Conservation (phyloP, 1,139 yeast species). For the Debaryomycetaceae sp. region DNA sequence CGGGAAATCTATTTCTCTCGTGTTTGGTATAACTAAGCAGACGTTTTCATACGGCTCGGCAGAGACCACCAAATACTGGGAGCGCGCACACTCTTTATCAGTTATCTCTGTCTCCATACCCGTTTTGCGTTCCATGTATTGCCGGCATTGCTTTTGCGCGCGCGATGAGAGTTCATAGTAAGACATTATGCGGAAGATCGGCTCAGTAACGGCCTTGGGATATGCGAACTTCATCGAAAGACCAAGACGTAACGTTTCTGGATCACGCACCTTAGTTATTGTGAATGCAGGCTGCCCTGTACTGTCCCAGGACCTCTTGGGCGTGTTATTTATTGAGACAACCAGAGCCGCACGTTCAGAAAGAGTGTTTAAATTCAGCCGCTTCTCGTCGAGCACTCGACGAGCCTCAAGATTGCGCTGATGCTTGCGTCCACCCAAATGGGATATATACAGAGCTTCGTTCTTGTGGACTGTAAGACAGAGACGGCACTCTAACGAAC, state of each 20-base stretch:
- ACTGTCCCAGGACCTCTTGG: constrained; percentile 42
- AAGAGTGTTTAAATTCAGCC: constrained; percentile 3
- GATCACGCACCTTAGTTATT: constrained; percentile 56
- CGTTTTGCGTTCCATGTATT: constrained; percentile 15
- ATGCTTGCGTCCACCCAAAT: constrained; percentile 72
- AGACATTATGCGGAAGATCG: constrained; percentile 65
- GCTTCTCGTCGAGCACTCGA: constrained; percentile 31
- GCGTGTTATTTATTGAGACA: constrained; percentile 10
- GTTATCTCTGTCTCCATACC: too few relatives aligned
- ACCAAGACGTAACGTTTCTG: constrained; percentile 47
- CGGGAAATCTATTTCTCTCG: constrained; percentile 39
- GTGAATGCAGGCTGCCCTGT: constrained; percentile 68
- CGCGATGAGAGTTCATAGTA: constrained; percentile 52
- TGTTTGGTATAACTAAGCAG: constrained; percentile 57
- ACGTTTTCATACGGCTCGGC: constrained; percentile 82
- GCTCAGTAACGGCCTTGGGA: constrained; percentile 39
- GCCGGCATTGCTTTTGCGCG: constrained; percentile 19
- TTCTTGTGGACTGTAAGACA: constrained; percentile 68
- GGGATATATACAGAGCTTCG: constrained; percentile 70
- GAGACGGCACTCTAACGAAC: constrained; percentile 62
- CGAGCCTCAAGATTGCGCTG: constrained; percentile 57
- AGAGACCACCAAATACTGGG: constrained; percentile 62
- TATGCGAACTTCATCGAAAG: constrained; percentile 46
- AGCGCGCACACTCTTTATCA: constrained; percentile 11
- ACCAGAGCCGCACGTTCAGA: constrained; percentile 1